Conservation (phyloP, 768 basidiomycete species). For the Macrolepiota dolichaula region DNA sequence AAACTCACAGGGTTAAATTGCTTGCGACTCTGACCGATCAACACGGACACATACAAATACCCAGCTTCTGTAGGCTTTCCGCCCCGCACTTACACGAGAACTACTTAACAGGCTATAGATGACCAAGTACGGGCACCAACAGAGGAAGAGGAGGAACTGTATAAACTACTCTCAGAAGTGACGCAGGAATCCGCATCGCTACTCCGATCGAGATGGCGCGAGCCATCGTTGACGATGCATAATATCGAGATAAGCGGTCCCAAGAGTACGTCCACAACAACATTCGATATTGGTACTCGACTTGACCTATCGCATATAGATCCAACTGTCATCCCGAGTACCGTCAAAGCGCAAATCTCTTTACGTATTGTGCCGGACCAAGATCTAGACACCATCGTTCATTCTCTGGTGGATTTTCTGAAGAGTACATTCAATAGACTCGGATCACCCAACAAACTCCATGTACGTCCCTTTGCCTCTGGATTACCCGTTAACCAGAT, state of each 20-base stretch:
- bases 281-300: background rate
- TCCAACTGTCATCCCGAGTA: constrained; percentile 84
- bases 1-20: constrained; percentile 60
- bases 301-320: constrained; percentile 37
- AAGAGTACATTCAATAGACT: constrained; percentile 53
- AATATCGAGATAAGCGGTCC: constrained; percentile 81
- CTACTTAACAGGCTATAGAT: constrained; percentile 37
- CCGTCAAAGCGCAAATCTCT: constrained; percentile 81
- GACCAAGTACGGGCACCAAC: constrained; percentile 72
- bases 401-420: constrained; percentile 58
- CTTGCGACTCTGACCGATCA: constrained; percentile 67
- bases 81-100: background rate
- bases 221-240: constrained; percentile 88
- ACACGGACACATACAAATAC: constrained; percentile 60
- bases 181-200: constrained; percentile 66
- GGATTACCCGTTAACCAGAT: too few species aligned
- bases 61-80: constrained; percentile 72
- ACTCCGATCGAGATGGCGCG: constrained; percentile 80
- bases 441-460: constrained; percentile 66
- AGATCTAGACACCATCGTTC: constrained; percentile 65
- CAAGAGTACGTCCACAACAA: constrained; percentile 48
- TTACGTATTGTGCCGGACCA: constrained; percentile 96
- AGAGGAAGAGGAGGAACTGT: constrained; percentile 62
- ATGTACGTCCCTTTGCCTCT: constrained; percentile 58
- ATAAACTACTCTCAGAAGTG: constrained; percentile 64